phyloP scores from a whole-genome alignment of 1,284 basidiomycete species.

The Boletus hoseneyae region DNA sequence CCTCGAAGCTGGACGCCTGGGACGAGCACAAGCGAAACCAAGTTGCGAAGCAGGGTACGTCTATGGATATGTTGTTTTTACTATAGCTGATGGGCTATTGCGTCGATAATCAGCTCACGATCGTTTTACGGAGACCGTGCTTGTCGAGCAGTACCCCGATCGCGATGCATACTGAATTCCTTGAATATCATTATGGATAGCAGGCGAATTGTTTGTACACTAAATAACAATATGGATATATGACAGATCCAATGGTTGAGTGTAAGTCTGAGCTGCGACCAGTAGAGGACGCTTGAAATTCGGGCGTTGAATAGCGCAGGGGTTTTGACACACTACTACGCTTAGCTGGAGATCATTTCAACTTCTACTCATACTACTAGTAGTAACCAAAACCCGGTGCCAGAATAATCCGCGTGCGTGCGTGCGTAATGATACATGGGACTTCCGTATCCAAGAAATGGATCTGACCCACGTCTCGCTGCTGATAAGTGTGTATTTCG shows the following conservation, averaged over 20 bases:
- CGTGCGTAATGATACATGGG: too few relatives aligned
- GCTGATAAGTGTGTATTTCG: too few relatives aligned
- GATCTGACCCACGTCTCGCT: too few relatives aligned
- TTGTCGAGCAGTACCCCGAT: constrained; percentile 2
- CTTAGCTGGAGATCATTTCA: too few relatives aligned
- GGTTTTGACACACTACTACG: too few relatives aligned
- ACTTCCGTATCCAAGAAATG: too few relatives aligned
- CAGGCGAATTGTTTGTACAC: background rate
- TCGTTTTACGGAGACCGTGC: background rate
- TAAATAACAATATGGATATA: background rate
- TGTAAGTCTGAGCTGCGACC: background rate
- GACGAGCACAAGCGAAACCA: constrained; percentile 1
- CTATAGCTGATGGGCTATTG: background rate
- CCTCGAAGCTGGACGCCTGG: constrained; percentile 9
- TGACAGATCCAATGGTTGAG: background rate
- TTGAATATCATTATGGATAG: background rate
- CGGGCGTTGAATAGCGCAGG: too few relatives aligned
- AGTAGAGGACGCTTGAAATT: too few relatives aligned
- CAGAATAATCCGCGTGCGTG: too few relatives aligned
- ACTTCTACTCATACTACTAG: too few relatives aligned
- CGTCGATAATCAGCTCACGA: constrained; percentile 2
- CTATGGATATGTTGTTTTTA: background rate
- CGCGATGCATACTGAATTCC: too few relatives aligned
- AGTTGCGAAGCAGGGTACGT: constrained; percentile 3
- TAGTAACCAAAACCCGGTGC: too few relatives aligned